A percentile compares a stretch with the other conserved stretches of the same genome.
phyloP scores from a whole-genome alignment of 2,329 filamentous ascomycete species.

The Colletotrichum truncatum region DNA sequence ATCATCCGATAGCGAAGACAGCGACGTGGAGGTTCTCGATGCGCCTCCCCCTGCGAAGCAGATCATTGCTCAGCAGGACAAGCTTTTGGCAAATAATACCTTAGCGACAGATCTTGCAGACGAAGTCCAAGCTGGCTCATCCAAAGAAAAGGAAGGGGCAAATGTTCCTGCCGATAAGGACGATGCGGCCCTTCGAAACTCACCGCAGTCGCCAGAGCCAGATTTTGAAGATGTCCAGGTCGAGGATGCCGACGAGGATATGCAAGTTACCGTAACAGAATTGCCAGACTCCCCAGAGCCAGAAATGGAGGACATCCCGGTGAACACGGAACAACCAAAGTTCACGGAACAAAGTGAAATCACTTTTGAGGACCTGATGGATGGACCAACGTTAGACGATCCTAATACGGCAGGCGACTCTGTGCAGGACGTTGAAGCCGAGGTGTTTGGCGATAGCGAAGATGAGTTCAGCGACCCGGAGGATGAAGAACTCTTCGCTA shows the following conservation, averaged over 20 bases:
- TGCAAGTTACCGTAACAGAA: conserved; percentile 38
- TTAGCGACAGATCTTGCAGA: not conserved
- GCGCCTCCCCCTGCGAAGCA: conserved; percentile 46
- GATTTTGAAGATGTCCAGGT: conserved; percentile 49
- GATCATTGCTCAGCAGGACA: not conserved
- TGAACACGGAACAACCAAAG: not conserved
- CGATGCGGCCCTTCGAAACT: not conserved
- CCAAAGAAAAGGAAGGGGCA: not conserved
- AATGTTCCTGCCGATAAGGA: not conserved
- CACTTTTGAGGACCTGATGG: conserved; percentile 33
- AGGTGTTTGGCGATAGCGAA: conserved; percentile 66
- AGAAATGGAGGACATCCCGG: conserved; percentile 6
- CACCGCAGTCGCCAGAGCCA: conserved; percentile 33
- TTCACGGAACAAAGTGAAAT: conserved; percentile 15
- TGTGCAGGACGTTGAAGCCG: conserved; percentile 45
- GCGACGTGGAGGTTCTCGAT: conserved; percentile 67
- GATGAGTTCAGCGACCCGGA: conserved; percentile 86
- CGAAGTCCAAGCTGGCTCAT: not conserved
- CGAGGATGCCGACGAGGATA: conserved; percentile 38
- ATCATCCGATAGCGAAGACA: conserved; percentile 67
- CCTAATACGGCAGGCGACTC: conserved; percentile 19
- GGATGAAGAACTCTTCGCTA: conserved; percentile 87
- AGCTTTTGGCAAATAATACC: conserved; percentile 23
- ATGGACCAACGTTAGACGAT: conserved; percentile 31
- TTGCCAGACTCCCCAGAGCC: conserved; percentile 26